A percentile compares a stretch with the other conserved stretches of the same genome.
Conservation (phyloP, 306 rosid genomes). For the Oxytropis ochrocephala region DNA sequence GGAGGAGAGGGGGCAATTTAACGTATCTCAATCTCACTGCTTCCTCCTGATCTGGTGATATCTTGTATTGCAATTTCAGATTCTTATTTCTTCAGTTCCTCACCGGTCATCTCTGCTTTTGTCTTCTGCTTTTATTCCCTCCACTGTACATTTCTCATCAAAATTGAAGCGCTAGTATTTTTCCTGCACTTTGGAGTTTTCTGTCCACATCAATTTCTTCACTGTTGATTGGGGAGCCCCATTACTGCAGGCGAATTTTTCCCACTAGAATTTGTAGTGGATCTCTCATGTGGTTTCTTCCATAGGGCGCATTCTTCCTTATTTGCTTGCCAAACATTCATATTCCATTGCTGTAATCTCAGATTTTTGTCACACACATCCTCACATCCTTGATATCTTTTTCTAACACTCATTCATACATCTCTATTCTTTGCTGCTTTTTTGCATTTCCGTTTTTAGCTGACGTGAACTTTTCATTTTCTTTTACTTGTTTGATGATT, state of each 20-base stretch:
- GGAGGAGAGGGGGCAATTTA: not conserved
- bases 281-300: not conserved
- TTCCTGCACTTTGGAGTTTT: not conserved
- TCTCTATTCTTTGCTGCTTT: not conserved
- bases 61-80: no score
- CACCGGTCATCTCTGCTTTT: no score
- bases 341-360: not conserved
- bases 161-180: not conserved
- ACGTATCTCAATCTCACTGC: no score
- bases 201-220: not conserved
- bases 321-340: not conserved
- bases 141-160: not conserved
- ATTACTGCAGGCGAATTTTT: not conserved
- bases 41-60: no score
- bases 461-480: not conserved
- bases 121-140: no score
- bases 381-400: not conserved
- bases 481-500: not conserved
- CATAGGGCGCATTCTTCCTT: not conserved
- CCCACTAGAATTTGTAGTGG: not conserved
- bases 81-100: no score
- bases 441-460: not conserved
- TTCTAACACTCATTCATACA: no score
- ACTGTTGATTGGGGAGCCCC: not conserved
- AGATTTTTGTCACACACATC: not conserved